phyloP scores from a whole-genome alignment of 495 filamentous ascomycete species.

The Trichoderma parareesei region DNA sequence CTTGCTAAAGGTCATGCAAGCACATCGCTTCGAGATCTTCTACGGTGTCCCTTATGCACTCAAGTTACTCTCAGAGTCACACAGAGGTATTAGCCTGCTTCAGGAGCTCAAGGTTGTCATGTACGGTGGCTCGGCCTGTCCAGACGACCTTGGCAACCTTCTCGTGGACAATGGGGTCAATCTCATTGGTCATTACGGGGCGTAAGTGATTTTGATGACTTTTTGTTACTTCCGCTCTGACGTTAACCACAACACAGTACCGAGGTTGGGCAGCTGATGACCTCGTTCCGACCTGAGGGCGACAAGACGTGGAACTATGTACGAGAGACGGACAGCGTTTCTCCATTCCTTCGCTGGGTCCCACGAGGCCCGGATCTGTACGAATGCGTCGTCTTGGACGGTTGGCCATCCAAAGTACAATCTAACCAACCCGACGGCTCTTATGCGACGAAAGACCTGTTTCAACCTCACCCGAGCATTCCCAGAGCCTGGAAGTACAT shows the following conservation, averaged over 20 bases:
- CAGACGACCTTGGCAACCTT: slow-evolving; percentile 42
- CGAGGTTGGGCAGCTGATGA: slow-evolving; percentile 52
- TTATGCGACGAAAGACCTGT: slow-evolving; percentile 52
- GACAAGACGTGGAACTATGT: slow-evolving; percentile 41
- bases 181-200: slow-evolving; percentile 43
- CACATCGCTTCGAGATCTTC: slow-evolving; percentile 32
- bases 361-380: slow-evolving; percentile 18
- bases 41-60: slow-evolving; percentile 41
- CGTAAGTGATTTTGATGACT: neutral
- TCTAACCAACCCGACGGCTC: slow-evolving; percentile 40
- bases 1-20: slow-evolving; percentile 31
- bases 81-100: slow-evolving; percentile 31
- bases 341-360: slow-evolving; percentile 23
- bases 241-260: slow-evolving; percentile 21
- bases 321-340: slow-evolving; percentile 19
- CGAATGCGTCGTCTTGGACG: slow-evolving; percentile 42
- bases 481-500: slow-evolving; percentile 57
- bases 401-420: slow-evolving; percentile 40
- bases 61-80: slow-evolving; percentile 38
- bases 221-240: neutral
- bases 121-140: slow-evolving; percentile 40
- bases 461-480: slow-evolving; percentile 51
- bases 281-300: slow-evolving; percentile 35
- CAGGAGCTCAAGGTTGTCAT: slow-evolving; percentile 36
- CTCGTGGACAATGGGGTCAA: slow-evolving; percentile 48